Percentiles rank a stretch among this genome's conserved stretches.
Evolutionary conservation across 371 early-diverging fungal genomes (phyloP).

Genomic region (Mucor circinelloides): DNA sequence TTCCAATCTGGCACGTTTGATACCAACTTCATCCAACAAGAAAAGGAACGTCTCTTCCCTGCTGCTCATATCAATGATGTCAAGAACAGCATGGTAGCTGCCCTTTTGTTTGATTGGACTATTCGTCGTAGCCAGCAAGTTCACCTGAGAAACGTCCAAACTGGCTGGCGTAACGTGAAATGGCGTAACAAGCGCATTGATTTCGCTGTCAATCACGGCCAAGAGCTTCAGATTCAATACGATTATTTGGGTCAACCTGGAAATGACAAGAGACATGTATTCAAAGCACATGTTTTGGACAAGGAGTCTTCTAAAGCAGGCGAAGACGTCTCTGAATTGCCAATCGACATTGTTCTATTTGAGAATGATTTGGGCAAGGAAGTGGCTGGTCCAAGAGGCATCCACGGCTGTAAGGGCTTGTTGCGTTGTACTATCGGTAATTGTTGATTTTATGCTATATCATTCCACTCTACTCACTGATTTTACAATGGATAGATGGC

Average conservation of each 20-base stretch:
- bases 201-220: constrained; percentile 35
- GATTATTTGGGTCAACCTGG: constrained; percentile 43
- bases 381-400: constrained; percentile 29
- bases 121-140: constrained; percentile 50
- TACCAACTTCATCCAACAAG: constrained; percentile 61
- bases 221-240: constrained; percentile 46
- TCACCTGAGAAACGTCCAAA: constrained; percentile 52
- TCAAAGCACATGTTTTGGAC: constrained; percentile 33
- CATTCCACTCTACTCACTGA: not conserved
- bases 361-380: constrained; percentile 33
- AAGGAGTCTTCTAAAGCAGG: constrained; percentile 26
- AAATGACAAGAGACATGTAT: constrained; percentile 39
- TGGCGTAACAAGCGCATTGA: constrained; percentile 48
- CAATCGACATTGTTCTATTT: constrained; percentile 19
- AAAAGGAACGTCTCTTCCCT: constrained; percentile 34
- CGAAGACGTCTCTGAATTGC: constrained; percentile 13
- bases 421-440: constrained; percentile 52
- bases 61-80: constrained; percentile 11
- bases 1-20: constrained; percentile 64
- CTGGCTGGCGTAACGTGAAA: constrained; percentile 63
- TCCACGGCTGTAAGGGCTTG: constrained; percentile 40
- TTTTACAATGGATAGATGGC: constrained; percentile 35
- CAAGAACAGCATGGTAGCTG: constrained; percentile 38
- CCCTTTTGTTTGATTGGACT: constrained; percentile 60
- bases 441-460: constrained; percentile 10